These are phyloP conservation scores for Chaetomiaceae sp. DNA, from an alignment of 2,329 filamentous ascomycete genomes.

Conservation along the genomic window DNA sequence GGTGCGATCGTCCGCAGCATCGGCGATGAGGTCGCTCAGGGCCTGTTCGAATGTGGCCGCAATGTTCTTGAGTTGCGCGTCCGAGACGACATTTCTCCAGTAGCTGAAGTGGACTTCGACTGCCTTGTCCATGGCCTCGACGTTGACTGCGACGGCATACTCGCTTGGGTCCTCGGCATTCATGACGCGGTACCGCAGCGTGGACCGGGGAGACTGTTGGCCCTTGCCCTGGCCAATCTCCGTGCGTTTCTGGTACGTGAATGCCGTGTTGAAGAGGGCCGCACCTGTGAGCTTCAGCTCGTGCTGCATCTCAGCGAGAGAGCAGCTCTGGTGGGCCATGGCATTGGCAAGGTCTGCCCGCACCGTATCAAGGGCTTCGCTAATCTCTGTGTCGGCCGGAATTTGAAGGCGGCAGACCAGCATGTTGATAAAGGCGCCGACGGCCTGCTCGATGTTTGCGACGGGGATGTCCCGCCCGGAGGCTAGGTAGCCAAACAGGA, in stretches of 20 bases:
- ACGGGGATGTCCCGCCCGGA: slow-evolving; percentile 51
- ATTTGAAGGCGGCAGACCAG: slow-evolving; percentile 46
- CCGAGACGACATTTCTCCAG: slow-evolving; percentile 24
- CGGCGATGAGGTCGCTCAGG: slow-evolving; percentile 16
- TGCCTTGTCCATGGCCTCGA: slow-evolving; percentile 22
- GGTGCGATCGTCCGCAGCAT: slow-evolving; percentile 19
- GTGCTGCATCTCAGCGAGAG: slow-evolving; percentile 44
- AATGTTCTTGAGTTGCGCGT: slow-evolving; percentile 24
- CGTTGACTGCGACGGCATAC: slow-evolving; percentile 32
- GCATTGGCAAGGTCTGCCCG: slow-evolving; percentile 44
- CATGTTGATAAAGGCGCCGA: slow-evolving; percentile 53
- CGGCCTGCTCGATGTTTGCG: slow-evolving; percentile 42
- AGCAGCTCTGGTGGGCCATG: slow-evolving; percentile 47
- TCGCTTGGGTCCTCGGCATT: slow-evolving; percentile 30
- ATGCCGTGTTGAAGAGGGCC: slow-evolving; percentile 32
- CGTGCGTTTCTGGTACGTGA: slow-evolving; percentile 31
- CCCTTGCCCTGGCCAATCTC: background rate
- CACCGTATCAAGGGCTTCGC: slow-evolving; percentile 39
- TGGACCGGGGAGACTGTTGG: background rate
- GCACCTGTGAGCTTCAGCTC: slow-evolving; percentile 26
- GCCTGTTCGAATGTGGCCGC: slow-evolving; percentile 29
- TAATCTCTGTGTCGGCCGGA: slow-evolving; percentile 32
- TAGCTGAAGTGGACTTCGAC: slow-evolving; percentile 26
- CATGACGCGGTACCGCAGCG: slow-evolving; percentile 20
- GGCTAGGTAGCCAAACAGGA: slow-evolving; percentile 52